Base-by-base conservation (phyloP, 2,329 filamentous ascomycete species). In the Microdochium trichocladiopsis region DNA sequence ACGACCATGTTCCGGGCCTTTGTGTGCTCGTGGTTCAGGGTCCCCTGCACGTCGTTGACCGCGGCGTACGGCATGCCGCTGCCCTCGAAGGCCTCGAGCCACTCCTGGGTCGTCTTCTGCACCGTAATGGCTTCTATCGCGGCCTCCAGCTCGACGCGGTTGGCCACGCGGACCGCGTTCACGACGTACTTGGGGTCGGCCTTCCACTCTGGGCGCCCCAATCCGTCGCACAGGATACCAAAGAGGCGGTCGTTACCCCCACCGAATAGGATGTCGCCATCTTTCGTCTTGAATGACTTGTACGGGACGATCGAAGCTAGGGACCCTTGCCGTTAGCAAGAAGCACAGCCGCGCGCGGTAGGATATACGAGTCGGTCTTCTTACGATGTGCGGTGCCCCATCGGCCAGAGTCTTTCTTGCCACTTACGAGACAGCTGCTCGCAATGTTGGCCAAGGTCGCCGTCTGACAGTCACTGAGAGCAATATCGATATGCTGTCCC, bases 361-460 rank as follows among this genome's bases (percentile, higher is more conserved):
- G n/a, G n/a, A n/a, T n/a, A n/a, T n/a, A n/a, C n/a, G n/a, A n/a
- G n/a, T n/a, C n/a, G n/a, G n/a, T n/a, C n/a, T n/a, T n/a, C 73
- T 71, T 74, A 90, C 88, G 94, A 75, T 99, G 94, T 45, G 93
- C 93, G 3, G 94, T 99, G 6, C 94, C 94, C 93, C 94, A 97
- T 57, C 94, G 80, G 0, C 94, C 94, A 0, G 84, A 82, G 66
- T 99, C 94, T 59, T 86, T 87, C 69, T 96, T 73, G 2, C 92
- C 92, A 60, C 88, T 95, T 56, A 97, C 87, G 43, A 99, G 74
- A 55, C 87, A 90, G 54, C 91, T 96, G 65, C 90, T 95, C 9
- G 93, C 94, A 63, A 99, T 90, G 66, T 97, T 99, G n/a, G 90
- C 84, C 47, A 99, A 72, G 0, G 92, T 96, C 1, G 92, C 94